Conservation (phyloP, 2,329 filamentous ascomycete species). For the Colletotrichum spaethianum region DNA sequence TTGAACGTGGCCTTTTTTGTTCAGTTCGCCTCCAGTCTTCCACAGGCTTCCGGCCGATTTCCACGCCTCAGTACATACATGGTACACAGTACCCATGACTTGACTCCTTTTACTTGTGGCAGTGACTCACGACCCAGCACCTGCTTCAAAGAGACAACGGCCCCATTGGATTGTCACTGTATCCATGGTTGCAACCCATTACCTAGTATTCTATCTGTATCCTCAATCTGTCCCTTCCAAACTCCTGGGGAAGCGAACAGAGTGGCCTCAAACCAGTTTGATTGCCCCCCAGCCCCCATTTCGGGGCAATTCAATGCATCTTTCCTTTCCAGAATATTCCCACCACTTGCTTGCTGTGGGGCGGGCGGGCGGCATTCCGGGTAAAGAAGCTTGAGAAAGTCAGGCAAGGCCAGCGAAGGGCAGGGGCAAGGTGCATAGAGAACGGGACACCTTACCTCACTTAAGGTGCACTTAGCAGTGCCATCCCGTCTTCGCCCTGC, state of each 20-base stretch:
- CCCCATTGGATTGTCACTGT: not conserved
- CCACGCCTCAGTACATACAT: slow-evolving; percentile 4
- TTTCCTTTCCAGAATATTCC: slow-evolving; percentile 39
- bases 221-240: not conserved
- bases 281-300: slow-evolving; percentile 1
- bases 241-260: slow-evolving; percentile 25
- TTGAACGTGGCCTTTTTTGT: slow-evolving; percentile 33
- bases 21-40: slow-evolving; percentile 5
- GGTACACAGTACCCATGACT: too few relatives aligned
- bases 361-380: slow-evolving; percentile 5
- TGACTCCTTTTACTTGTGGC: not conserved
- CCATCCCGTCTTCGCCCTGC: slow-evolving; percentile 40
- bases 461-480: slow-evolving; percentile 35
- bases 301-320: slow-evolving; percentile 26
- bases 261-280: slow-evolving; percentile 30
- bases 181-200: not conserved
- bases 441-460: slow-evolving; percentile 34
- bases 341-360: slow-evolving; percentile 32
- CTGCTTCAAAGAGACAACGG: not conserved
- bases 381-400: not conserved
- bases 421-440: slow-evolving; percentile 10
- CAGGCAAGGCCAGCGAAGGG: slow-evolving; percentile 1
- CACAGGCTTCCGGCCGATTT: slow-evolving; percentile 17
- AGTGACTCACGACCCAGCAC: slow-evolving; percentile 25
- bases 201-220: not conserved